Evolutionary conservation across 2,329 filamentous ascomycete genomes (phyloP), one percentile per base, ranked within the genome.

Genomic region (Sclerotiophoma versabilis): DNA sequence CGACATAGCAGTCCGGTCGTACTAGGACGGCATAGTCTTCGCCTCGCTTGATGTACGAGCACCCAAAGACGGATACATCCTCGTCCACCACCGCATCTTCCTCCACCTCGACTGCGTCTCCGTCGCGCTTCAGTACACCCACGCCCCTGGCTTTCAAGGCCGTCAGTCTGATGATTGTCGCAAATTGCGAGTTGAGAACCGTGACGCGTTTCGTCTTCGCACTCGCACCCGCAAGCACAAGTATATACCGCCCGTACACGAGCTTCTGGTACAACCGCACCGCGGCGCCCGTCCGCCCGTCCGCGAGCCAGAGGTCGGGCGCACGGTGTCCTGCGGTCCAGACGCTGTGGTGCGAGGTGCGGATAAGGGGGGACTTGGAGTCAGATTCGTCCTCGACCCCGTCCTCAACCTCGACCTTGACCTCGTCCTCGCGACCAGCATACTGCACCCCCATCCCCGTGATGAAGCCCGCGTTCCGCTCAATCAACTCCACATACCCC

Each of bases 401-500:
- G n/a, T n/a, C n/a, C n/a, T n/a, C n/a, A n/a, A n/a, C n/a, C n/a
- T n/a, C n/a, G n/a, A n/a, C n/a, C n/a, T n/a, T n/a, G n/a, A n/a
- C n/a, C n/a, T n/a, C n/a, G n/a, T n/a, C n/a, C n/a, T n/a, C 66
- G 26, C 72, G 54, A 3, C 59, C 68, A 6, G 70, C 62, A 59
- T 80, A 80, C 6, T 74, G 68, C 2, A 80, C 76, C 4, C 78
- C 78, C 78, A 80, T 63, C 75, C 78, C 79, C 5, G 79, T 81
- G 38, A 82, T 82, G 54, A 79, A 81, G 1, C 75, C 79, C 0
- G 80, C 79, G 36, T 81, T 81, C 51, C 72, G 75, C 56, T 81
- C 74, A 34, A 82, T 80, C 0, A 79, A 78, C 22, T 73, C 72
- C 2, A 82, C 79, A 39, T 82, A 81, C 29, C 77, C 68, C 58